These are phyloP conservation scores for Mycena vulgaris DNA, from an alignment of 768 basidiomycete genomes.

Conservation along the genomic window DNA sequence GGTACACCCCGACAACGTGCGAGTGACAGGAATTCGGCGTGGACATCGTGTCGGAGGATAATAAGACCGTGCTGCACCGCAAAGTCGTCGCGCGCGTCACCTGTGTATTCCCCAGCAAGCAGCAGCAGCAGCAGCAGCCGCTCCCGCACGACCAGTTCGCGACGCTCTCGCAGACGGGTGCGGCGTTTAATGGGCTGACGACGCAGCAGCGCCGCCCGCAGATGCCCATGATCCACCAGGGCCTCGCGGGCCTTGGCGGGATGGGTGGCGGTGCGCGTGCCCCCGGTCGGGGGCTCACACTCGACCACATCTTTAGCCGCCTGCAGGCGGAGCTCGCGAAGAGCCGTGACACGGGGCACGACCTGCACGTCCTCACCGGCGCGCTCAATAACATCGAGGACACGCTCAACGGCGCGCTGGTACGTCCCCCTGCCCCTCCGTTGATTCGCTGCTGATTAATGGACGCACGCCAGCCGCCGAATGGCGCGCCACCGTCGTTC, in stretches of 20 bases:
- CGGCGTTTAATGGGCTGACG: constrained; percentile 2
- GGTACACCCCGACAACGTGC: neutral
- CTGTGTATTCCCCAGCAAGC: constrained; percentile 75
- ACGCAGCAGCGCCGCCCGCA: constrained; percentile 71
- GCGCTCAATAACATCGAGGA: constrained; percentile 94
- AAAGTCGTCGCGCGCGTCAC: constrained; percentile 97
- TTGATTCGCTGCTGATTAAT: neutral
- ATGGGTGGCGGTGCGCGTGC: constrained; percentile 80
- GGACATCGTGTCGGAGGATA: constrained; percentile 98
- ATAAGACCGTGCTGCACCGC: constrained; percentile 97
- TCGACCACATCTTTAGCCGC: constrained; percentile 92
- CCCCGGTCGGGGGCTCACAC: constrained; percentile 87
- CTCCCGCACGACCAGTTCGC: constrained; percentile 34
- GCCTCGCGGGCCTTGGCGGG: constrained; percentile 79
- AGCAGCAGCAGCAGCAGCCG: constrained; percentile 13
- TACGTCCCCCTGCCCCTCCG: constrained; percentile 55
- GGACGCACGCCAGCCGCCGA: constrained; percentile 72
- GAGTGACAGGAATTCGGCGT: constrained; percentile 94
- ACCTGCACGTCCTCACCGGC: constrained; percentile 82
- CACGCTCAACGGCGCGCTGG: constrained; percentile 86
- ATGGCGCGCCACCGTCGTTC: constrained; percentile 64
- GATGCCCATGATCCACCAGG: constrained; percentile 65
- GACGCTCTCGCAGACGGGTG: constrained; percentile 5
- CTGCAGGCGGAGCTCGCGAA: constrained; percentile 95
- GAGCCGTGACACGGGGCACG: constrained; percentile 92